phyloP scores from a whole-genome alignment of 2,329 filamentous ascomycete species.

The Penicillium italicum region DNA sequence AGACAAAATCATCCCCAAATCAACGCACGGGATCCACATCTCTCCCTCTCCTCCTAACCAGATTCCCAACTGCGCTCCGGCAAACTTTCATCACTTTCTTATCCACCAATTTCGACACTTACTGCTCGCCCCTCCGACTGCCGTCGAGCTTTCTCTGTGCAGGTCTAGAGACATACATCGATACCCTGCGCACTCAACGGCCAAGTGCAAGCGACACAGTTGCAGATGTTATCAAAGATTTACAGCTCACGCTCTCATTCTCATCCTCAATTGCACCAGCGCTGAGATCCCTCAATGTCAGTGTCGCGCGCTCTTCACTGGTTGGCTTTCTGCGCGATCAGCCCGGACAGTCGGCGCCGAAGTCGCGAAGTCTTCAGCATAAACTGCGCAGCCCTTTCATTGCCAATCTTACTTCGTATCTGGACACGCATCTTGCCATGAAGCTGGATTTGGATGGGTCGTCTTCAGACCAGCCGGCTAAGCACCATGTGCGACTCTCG shows the following conservation, averaged over 20 bases:
- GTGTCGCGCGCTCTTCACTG: constrained; percentile 30
- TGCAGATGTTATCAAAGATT: constrained; percentile 36
- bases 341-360: neutral
- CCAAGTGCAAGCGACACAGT: constrained; percentile 13
- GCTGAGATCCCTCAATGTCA: constrained; percentile 35
- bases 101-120: constrained; percentile 49
- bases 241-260: constrained; percentile 41
- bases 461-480: constrained; percentile 5
- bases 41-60: constrained; percentile 50
- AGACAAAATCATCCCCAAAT: constrained; percentile 23
- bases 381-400: constrained; percentile 12
- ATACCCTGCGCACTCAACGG: constrained; percentile 8
- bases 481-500: constrained; percentile 33
- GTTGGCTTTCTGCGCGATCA: constrained; percentile 18
- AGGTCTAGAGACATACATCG: constrained; percentile 41
- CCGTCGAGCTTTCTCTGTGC: constrained; percentile 45
- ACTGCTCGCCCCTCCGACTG: constrained; percentile 45
- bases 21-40: constrained; percentile 41
- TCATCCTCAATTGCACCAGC: constrained; percentile 33
- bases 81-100: constrained; percentile 51
- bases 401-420: constrained; percentile 33
- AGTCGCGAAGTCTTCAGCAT: constrained; percentile 9
- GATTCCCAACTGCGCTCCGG: constrained; percentile 49
- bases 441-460: constrained; percentile 32
- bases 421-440: constrained; percentile 41